These are phyloP conservation scores for Mycena filopes DNA, from an alignment of 768 basidiomycete species.

Conservation along the genomic window DNA sequence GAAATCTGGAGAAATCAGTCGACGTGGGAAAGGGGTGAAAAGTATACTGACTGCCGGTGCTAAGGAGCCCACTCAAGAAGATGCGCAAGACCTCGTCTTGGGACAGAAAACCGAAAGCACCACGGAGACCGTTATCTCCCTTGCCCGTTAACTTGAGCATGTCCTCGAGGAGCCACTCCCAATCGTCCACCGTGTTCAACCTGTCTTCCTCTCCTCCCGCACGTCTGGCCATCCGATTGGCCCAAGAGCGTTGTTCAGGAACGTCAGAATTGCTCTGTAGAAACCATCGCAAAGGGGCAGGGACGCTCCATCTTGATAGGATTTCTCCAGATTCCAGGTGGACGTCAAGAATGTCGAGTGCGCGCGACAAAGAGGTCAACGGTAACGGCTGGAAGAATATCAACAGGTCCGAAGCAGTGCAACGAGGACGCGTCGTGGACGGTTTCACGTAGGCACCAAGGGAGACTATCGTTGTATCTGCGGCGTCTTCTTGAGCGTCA, in stretches of 20 bases:
- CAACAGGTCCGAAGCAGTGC: constrained; percentile 76
- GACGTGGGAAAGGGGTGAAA: constrained; percentile 22
- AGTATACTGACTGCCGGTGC: constrained; percentile 81
- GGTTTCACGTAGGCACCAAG: constrained; percentile 85
- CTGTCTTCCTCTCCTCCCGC: constrained; percentile 66
- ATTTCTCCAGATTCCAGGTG: constrained; percentile 96
- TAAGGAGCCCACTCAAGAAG: constrained; percentile 88
- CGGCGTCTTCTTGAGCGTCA: constrained; percentile 76
- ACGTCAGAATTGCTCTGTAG: constrained; percentile 76
- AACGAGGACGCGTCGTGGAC: constrained; percentile 65
- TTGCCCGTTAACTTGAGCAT: constrained; percentile 83
- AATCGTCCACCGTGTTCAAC: constrained; percentile 74
- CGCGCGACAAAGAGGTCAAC: constrained; percentile 76
- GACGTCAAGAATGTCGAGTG: constrained; percentile 91
- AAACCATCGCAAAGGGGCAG: constrained; percentile 91
- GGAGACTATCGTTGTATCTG: constrained; percentile 84
- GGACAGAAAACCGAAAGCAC: constrained; percentile 84
- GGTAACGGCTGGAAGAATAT: constrained; percentile 87
- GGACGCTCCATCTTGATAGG: constrained; percentile 86
- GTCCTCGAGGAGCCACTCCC: constrained; percentile 90
- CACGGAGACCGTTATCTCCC: constrained; percentile 70
- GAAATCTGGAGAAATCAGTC: constrained; percentile 58
- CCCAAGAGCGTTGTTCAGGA: constrained; percentile 83
- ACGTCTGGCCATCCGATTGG: constrained; percentile 84
- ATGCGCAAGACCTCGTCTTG: constrained; percentile 80